Base-by-base conservation (phyloP, 2,329 filamentous ascomycete genomes). In the Mycogone perniciosa region DNA sequence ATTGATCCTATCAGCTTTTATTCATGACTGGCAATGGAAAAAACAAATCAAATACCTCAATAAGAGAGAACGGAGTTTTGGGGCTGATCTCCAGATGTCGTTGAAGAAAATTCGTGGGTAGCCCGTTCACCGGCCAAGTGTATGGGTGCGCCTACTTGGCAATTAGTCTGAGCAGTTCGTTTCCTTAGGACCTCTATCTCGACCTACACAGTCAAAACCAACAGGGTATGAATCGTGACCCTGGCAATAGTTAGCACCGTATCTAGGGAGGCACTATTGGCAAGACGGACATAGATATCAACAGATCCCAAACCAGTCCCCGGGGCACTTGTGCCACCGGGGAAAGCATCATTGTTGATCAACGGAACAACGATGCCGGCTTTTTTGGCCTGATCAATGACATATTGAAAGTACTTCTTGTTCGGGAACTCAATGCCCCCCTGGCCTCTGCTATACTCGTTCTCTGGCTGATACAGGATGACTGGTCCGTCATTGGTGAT, bases 401-500 rank as follows among this genome's bases (percentile, higher is more conserved):
- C 81, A 56, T 85, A 83, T 50, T 81, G 75, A 66, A 91, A 81
- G 62, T 91, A 93, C 0, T 76, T 72, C 0, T 76, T 73, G 59
- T 89, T 82, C 0, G 85, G 85, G 56, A 85, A 88, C 0, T 68
- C 65, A 3, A 77, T 69, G 2, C 70, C 44, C 7, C 37, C 70
- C 4, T 70, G 67, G 1, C 73, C 74, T 13, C 71, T 67, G 1
- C 78, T 82, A 62, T 92, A 91, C 64, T 93, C 89, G 55, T 93
- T 95, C 64, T 95, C 89, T 0, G 86, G 84, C 64, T 95, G 89
- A 39, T 86, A 77, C 1, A 92, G 70, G 53, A 95, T 88, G 6
- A 95, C 76, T 0, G 88, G 88, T 0, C 89, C 89, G 0, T 86
- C 88, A 47, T 91, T 88, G 1, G 87, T 92, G 60, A 95, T 91